Evolutionary conservation across 2,329 filamentous ascomycete genomes (phyloP), one percentile per base, ranked within the genome.

Genomic region (Tolypocladium pustulatum): DNA sequence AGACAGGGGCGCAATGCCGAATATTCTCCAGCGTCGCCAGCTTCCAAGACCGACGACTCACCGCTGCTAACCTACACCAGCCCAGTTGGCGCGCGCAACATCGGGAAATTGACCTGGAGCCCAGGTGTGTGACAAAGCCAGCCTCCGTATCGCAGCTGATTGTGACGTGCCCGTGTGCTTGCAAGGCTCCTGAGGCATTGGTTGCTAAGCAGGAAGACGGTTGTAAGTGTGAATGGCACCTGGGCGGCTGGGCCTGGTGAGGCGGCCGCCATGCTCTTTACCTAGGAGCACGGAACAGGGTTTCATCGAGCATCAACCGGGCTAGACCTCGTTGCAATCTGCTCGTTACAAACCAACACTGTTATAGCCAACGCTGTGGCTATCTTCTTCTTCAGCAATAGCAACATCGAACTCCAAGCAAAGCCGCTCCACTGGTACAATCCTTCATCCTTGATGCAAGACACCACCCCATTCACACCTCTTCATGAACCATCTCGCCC

Each of bases 401-500:
- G 54, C 37, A 34, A 32, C 13, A 15, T 32, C 8, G 10, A 41
- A 25, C 38, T 38, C 54, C 54, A 30, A 38, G 20, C 37, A 55
- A 40, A 37, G 36, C 22, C 53, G 34, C 53, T 25, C 36, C 9
- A 10, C 15, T 12, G 27, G 20, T 49, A 30, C 17, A 51, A 30
- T 10, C 7, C 7, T 22, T 30, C 46, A n/a, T n/a, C 17, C 17
- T 13, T 20, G 55, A 25, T 20, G 20, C 8, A 22, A 37, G 9
- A 34, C 10, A 0, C 22, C n/a, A 8, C 22, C n/a, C 15, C n/a
- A 12, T 49, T 69, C 59, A 72, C 27, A 62, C 57, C 41, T 88
- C 86, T 61, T 87, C 85, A 63, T 91, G 81, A 57, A 93, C 66
- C 62, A 89, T 74, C 64, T 86, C 80, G 0, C 88, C 89, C 55